Percentiles rank a stretch among this genome's conserved stretches.
These are phyloP conservation scores for Mycena polygramma DNA, from an alignment of 768 basidiomycete species.

Conservation along the genomic window DNA sequence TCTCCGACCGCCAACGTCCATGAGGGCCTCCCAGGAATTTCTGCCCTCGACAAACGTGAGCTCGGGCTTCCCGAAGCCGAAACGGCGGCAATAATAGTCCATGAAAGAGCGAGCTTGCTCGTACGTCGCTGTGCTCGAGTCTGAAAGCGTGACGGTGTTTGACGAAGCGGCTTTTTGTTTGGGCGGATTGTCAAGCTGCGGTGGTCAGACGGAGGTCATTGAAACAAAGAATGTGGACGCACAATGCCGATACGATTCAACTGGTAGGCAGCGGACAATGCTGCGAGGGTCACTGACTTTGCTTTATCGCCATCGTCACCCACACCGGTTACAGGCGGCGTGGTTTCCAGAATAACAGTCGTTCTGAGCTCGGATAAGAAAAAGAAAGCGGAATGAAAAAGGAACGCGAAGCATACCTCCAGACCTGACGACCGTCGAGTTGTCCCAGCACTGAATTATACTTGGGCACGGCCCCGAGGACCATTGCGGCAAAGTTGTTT, in stretches of 20 bases:
- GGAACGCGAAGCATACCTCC: slow-evolving; percentile 24
- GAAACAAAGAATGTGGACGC: slow-evolving; percentile 46
- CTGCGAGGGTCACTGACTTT: slow-evolving; percentile 81
- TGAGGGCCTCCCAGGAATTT: slow-evolving; percentile 76
- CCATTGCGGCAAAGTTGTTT: slow-evolving; percentile 12
- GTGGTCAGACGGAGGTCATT: slow-evolving; percentile 1
- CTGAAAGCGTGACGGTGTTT: slow-evolving; percentile 59
- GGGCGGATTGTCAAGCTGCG: slow-evolving; percentile 55
- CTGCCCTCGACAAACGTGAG: slow-evolving; percentile 63
- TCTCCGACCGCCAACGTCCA: slow-evolving; percentile 80
- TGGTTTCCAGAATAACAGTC: slow-evolving; percentile 54
- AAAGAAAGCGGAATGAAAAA: background rate
- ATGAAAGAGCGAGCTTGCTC: slow-evolving; percentile 90
- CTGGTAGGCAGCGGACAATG: slow-evolving; percentile 80
- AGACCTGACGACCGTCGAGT: slow-evolving; percentile 20
- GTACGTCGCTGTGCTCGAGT: slow-evolving; percentile 72
- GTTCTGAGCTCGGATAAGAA: slow-evolving; percentile 46
- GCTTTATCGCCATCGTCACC: slow-evolving; percentile 73
- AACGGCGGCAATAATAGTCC: slow-evolving; percentile 93
- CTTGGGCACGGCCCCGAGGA: slow-evolving; percentile 24
- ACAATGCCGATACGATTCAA: slow-evolving; percentile 75
- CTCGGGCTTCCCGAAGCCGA: slow-evolving; percentile 79
- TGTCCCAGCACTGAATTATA: slow-evolving; percentile 26
- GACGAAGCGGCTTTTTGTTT: slow-evolving; percentile 44
- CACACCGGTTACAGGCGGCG: slow-evolving; percentile 63